Evolutionary conservation across 345 rosid genomes (phyloP).

Genomic region (Brassica incana): DNA sequence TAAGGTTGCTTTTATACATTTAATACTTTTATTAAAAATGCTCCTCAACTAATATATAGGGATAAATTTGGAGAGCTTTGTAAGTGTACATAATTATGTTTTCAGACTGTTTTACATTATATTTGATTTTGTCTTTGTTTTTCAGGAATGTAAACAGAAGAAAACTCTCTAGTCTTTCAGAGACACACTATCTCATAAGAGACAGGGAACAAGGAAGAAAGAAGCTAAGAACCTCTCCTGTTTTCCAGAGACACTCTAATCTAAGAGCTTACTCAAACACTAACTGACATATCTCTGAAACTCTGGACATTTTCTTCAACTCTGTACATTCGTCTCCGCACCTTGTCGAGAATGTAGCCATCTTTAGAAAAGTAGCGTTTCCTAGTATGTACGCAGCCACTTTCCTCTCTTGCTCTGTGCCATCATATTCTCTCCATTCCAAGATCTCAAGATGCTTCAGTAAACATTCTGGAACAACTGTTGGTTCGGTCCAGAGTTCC

Average conservation of each 20-base stretch:
- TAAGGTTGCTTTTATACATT: not conserved
- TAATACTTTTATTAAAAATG: too few relatives aligned
- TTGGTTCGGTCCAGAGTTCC: not conserved
- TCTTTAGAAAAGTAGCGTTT: slow-evolving; percentile 23
- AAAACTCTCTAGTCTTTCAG: not conserved
- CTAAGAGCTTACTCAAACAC: slow-evolving; percentile 4
- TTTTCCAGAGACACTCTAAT: not conserved
- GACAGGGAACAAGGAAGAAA: not conserved
- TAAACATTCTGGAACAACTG: slow-evolving; percentile 12
- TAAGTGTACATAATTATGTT: not conserved
- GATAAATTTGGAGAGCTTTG: not conserved
- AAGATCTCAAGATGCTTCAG: slow-evolving; percentile 7
- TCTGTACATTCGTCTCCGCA: not conserved
- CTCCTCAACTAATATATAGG: too few relatives aligned
- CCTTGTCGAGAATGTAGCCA: slow-evolving; percentile 13
- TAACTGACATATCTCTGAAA: slow-evolving; percentile 9
- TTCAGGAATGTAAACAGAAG: not conserved
- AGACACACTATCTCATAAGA: not conserved
- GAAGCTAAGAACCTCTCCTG: not conserved
- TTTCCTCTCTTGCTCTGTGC: slow-evolving; percentile 5
- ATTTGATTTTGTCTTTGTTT: not conserved
- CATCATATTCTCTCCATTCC: slow-evolving; percentile 26
- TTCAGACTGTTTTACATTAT: not conserved
- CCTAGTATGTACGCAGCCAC: slow-evolving; percentile 21
- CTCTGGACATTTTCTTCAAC: not conserved